Evolutionary conservation across 2,329 filamentous ascomycete genomes (phyloP).

Genomic region (Huntiella omanensis): DNA sequence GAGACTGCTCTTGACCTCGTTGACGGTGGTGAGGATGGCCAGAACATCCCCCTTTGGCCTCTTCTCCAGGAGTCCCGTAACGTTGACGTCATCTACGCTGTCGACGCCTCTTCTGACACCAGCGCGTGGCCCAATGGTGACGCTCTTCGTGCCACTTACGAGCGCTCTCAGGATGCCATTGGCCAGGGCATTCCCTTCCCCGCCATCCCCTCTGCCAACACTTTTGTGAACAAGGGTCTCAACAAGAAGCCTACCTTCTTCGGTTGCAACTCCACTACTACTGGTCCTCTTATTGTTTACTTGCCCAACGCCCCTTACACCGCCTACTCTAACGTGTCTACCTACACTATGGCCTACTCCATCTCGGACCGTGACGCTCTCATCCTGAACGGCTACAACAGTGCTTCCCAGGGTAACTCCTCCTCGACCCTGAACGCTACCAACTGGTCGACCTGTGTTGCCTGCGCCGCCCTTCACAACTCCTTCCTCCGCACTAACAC

Average conservation of each 20-base stretch:
- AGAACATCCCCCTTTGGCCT: conserved; percentile 63
- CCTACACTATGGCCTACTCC: conserved; percentile 49
- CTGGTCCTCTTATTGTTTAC: conserved; percentile 65
- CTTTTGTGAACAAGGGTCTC: conserved; percentile 37
- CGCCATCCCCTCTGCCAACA: conserved; percentile 32
- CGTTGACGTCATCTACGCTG: conserved; percentile 44
- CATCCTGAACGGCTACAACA: conserved; percentile 71
- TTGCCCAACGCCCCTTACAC: conserved; percentile 71
- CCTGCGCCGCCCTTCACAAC: conserved; percentile 66
- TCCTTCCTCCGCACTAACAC: conserved; percentile 55
- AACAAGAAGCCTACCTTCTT: conserved; percentile 45
- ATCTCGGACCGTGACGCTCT: conserved; percentile 53
- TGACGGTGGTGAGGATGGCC: conserved; percentile 60
- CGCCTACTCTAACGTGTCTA: conserved; percentile 58
- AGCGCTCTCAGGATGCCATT: conserved; percentile 28
- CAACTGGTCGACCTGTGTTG: conserved; percentile 63
- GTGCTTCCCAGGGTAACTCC: conserved; percentile 65
- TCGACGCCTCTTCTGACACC: conserved; percentile 46
- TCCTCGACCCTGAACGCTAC: conserved; percentile 40
- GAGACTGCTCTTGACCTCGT: conserved; percentile 46
- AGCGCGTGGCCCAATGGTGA: conserved; percentile 41
- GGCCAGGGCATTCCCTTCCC: conserved; percentile 39
- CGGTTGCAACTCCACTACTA: conserved; percentile 35
- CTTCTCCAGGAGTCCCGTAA: conserved; percentile 30
- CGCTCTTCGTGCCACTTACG: conserved; percentile 37